Evolutionary conservation across 2,329 filamentous ascomycete species (phyloP).

Genomic region (Didymella glomerata): DNA sequence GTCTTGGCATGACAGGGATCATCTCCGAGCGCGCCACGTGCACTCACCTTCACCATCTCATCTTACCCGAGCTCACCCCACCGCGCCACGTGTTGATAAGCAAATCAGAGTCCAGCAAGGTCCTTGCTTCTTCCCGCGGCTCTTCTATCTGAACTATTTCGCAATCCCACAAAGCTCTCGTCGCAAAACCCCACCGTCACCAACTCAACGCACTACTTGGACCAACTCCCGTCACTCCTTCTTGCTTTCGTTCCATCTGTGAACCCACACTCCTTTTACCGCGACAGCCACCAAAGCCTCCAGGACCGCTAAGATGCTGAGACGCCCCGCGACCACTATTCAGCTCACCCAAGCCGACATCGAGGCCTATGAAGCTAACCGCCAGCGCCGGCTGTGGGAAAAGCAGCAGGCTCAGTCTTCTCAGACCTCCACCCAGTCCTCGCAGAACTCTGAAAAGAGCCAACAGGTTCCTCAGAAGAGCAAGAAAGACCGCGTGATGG

Average conservation of each 20-base stretch:
- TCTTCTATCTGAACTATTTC: background rate
- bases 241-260: conserved; percentile 1
- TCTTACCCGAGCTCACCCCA: conserved; percentile 10
- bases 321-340: conserved; percentile 72
- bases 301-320: conserved; percentile 62
- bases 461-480: conserved; percentile 32
- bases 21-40: conserved; percentile 26
- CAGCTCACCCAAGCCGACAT: conserved; percentile 75
- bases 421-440: conserved; percentile 23
- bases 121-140: conserved; percentile 10
- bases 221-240: conserved; percentile 16
- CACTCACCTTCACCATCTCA: conserved; percentile 20
- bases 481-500: conserved; percentile 47
- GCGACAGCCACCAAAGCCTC: background rate
- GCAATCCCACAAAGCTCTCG: conserved; percentile 5
- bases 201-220: conserved; percentile 1
- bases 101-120: conserved; percentile 1
- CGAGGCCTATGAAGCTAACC: conserved; percentile 72
- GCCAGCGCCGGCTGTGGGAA: conserved; percentile 50
- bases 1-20: conserved; percentile 43
- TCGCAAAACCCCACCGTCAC: conserved; percentile 3
- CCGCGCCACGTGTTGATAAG: conserved; percentile 7
- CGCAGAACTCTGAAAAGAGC: conserved; percentile 26
- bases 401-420: conserved; percentile 34
- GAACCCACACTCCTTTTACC: conserved; percentile 7